Evolutionary conservation across 768 basidiomycete species (phyloP).

Genomic region (Cyathus striatus): DNA sequence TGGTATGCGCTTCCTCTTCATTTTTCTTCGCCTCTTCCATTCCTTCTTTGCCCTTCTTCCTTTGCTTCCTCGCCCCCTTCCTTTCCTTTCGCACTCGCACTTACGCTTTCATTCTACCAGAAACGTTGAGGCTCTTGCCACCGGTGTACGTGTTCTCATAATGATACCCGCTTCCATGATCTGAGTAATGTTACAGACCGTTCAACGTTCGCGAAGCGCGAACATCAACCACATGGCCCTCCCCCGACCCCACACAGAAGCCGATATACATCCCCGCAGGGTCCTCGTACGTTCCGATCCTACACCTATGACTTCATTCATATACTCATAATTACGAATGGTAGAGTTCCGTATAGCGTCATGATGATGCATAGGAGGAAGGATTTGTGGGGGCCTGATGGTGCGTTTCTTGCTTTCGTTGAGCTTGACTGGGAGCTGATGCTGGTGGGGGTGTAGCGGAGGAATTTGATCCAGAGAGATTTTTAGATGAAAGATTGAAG

Average conservation of each 20-base stretch:
- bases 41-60: conserved; percentile 53
- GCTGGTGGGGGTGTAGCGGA: conserved; percentile 32
- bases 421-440: neutral
- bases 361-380: conserved; percentile 61
- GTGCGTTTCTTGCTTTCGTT: conserved; percentile 21
- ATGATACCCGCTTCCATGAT: conserved; percentile 8
- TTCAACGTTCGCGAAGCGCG: conserved; percentile 32
- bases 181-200: conserved; percentile 18
- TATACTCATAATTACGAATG: neutral
- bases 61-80: neutral
- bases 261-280: conserved; percentile 50
- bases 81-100: neutral
- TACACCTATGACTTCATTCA: neutral
- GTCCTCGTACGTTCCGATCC: conserved; percentile 29
- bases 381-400: conserved; percentile 71
- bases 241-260: conserved; percentile 36
- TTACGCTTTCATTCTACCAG: too few species aligned
- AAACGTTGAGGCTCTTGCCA: conserved; percentile 37
- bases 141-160: conserved; percentile 21
- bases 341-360: conserved; percentile 46
- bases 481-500: conserved; percentile 59
- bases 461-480: conserved; percentile 68
- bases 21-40: conserved; percentile 35
- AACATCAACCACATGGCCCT: conserved; percentile 44
- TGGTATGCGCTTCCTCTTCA: conserved; percentile 26